Evolutionary conservation across 192 early-diverging fungal genomes (phyloP).

Genomic region (Coemansia sp.): DNA sequence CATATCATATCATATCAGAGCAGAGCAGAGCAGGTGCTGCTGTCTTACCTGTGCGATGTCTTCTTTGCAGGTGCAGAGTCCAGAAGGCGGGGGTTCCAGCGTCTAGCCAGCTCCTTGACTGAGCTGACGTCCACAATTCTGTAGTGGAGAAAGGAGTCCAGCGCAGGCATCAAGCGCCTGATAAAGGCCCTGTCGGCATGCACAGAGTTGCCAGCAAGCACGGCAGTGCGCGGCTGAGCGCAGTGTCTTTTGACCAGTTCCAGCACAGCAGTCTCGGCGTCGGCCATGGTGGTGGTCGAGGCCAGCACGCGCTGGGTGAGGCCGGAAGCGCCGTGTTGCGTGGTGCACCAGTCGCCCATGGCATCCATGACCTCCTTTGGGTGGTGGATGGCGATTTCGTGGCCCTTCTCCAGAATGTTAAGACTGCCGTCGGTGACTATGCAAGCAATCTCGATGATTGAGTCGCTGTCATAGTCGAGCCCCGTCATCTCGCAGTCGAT

Average conservation of each 20-base stretch:
- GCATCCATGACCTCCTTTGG: slow-evolving; percentile 71
- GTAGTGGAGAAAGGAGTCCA: slow-evolving; percentile 81
- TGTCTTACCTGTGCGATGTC: slow-evolving; percentile 48
- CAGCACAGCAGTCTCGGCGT: slow-evolving; percentile 75
- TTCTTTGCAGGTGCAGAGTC: slow-evolving; percentile 62
- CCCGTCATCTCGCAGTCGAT: slow-evolving; percentile 59
- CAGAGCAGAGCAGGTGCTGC: not conserved
- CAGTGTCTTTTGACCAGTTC: slow-evolving; percentile 75
- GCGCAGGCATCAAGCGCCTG: slow-evolving; percentile 72
- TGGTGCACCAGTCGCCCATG: slow-evolving; percentile 91
- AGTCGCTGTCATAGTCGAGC: slow-evolving; percentile 61
- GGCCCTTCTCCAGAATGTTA: slow-evolving; percentile 77
- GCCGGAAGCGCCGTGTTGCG: slow-evolving; percentile 86
- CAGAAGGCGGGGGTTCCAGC: slow-evolving; percentile 73
- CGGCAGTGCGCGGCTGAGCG: slow-evolving; percentile 58
- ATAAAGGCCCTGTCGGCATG: slow-evolving; percentile 90
- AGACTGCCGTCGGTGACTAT: slow-evolving; percentile 89
- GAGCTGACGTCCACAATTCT: slow-evolving; percentile 88
- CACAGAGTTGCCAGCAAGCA: slow-evolving; percentile 91
- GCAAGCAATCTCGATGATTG: slow-evolving; percentile 87
- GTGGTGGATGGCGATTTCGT: slow-evolving; percentile 74
- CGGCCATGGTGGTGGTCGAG: slow-evolving; percentile 62
- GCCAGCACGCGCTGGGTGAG: slow-evolving; percentile 73
- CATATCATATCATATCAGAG: not conserved
- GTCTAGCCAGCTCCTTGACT: slow-evolving; percentile 79